These are phyloP conservation scores for Linnemannia zychae DNA, from an alignment of 192 early-diverging fungal genomes.

Conservation along the genomic window DNA sequence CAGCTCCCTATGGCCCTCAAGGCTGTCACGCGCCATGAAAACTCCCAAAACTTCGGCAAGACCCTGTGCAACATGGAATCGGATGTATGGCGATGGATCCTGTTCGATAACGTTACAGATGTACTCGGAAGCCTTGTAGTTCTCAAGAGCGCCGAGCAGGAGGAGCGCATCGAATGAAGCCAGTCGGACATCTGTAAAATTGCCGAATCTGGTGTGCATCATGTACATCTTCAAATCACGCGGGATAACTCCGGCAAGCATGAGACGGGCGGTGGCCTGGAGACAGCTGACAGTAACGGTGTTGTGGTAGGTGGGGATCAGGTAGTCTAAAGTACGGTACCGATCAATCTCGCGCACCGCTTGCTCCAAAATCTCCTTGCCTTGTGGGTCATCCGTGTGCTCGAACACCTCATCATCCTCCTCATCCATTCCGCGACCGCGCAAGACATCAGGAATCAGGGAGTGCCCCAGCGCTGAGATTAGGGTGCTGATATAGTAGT, in stretches of 20 bases:
- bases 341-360: conserved; percentile 82
- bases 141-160: conserved; percentile 74
- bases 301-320: conserved; percentile 91
- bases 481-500: conserved; percentile 81
- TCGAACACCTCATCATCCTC: conserved; percentile 51
- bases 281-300: conserved; percentile 85
- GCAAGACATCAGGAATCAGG: conserved; percentile 62
- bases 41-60: conserved; percentile 63
- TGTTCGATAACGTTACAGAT: conserved; percentile 70
- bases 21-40: conserved; percentile 52
- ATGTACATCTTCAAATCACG: conserved; percentile 79
- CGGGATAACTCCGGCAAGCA: conserved; percentile 75
- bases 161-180: conserved; percentile 82
- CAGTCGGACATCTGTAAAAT: conserved; percentile 79
- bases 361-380: conserved; percentile 64
- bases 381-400: conserved; percentile 57
- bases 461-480: conserved; percentile 79
- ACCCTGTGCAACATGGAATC: conserved; percentile 67
- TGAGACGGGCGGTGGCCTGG: conserved; percentile 77
- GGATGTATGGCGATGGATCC: conserved; percentile 74
- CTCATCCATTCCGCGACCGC: conserved; percentile 42
- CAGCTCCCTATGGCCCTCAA: conserved; percentile 10
- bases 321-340: conserved; percentile 80
- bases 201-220: conserved; percentile 78
- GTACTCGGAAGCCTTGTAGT: conserved; percentile 62